A percentile compares a stretch with the other conserved stretches of the same genome.
phyloP scores from a whole-genome alignment of 2,329 filamentous ascomycete genomes.

The Tolypocladium nubicola region DNA sequence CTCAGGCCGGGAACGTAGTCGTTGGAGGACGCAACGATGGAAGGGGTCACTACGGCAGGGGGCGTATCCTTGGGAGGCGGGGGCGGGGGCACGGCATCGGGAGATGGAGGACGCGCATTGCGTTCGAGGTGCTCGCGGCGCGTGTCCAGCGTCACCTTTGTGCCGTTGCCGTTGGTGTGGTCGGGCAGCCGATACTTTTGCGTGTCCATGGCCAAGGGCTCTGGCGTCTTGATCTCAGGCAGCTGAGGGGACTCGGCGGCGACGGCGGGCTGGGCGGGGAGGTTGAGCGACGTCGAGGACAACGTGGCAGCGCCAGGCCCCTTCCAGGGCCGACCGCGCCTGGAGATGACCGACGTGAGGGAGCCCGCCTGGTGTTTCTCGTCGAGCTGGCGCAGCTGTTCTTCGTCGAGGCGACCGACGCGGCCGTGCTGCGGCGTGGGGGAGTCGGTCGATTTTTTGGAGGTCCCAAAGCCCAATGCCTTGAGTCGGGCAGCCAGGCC shows the following conservation, averaged over 20 bases:
- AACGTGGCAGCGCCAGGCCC: conserved; percentile 37
- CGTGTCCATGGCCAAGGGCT: conserved; percentile 54
- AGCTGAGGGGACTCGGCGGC: conserved; percentile 25
- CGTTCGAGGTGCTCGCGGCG: conserved; percentile 48
- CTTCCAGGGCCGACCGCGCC: conserved; percentile 64
- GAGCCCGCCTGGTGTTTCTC: conserved; percentile 51
- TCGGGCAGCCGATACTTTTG: conserved; percentile 68
- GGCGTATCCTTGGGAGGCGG: conserved; percentile 32
- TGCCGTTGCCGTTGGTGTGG: conserved; percentile 56
- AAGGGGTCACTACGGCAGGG: conserved; percentile 13
- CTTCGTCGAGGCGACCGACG: conserved; percentile 59
- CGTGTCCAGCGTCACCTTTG: conserved; percentile 49
- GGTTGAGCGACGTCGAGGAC: conserved; percentile 16
- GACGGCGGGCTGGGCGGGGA: conserved; percentile 11
- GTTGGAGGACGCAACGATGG: conserved; percentile 19
- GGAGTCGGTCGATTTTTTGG: conserved; percentile 22
- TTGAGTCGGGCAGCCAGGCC: conserved; percentile 55
- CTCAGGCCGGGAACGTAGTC: conserved; percentile 40
- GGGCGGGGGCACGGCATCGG: conserved; percentile 22
- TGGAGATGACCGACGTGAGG: conserved; percentile 39
- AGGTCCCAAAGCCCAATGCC: conserved; percentile 48
- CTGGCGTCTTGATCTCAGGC: conserved; percentile 39
- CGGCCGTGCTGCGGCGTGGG: conserved; percentile 25
- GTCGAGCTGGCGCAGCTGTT: conserved; percentile 60
- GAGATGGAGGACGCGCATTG: conserved; percentile 27